Conservation (phyloP, 2,329 filamentous ascomycete genomes). For the Penicillium freii region DNA sequence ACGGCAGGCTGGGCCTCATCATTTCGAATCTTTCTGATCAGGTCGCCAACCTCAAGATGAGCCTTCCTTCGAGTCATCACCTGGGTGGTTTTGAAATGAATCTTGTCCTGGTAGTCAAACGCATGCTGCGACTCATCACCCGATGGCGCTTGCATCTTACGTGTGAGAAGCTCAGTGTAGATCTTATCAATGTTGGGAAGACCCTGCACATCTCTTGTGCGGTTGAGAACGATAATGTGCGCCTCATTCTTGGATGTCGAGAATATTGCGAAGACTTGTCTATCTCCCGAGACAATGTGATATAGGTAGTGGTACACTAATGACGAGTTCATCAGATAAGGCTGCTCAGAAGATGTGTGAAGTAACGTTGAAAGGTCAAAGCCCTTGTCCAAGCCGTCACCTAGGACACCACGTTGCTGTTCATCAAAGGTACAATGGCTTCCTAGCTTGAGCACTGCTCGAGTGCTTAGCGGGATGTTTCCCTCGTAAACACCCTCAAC, state of each 20-base stretch:
- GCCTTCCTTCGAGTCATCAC: constrained; percentile 89
- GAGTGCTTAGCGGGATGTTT: constrained; percentile 79
- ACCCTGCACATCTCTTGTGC: constrained; percentile 74
- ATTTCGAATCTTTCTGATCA: constrained; percentile 84
- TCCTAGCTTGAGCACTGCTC: constrained; percentile 84
- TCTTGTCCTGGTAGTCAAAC: constrained; percentile 80
- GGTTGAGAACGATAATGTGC: constrained; percentile 84
- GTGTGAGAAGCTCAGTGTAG: constrained; percentile 71
- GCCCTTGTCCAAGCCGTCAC: constrained; percentile 86
- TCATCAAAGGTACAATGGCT: constrained; percentile 93
- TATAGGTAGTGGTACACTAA: constrained; percentile 89
- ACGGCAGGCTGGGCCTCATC: constrained; percentile 79
- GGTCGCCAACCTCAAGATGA: constrained; percentile 79
- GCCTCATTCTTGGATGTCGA: constrained; percentile 78
- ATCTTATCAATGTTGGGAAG: constrained; percentile 88
- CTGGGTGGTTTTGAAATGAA: constrained; percentile 82
- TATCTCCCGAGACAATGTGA: constrained; percentile 84
- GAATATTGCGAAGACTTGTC: constrained; percentile 91
- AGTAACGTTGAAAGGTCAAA: constrained; percentile 81
- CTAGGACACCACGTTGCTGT: constrained; percentile 81
- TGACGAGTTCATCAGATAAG: constrained; percentile 72
- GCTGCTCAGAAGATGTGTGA: constrained; percentile 62
- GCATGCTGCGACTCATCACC: constrained; percentile 74
- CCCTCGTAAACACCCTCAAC: constrained; percentile 98
- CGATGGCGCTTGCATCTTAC: constrained; percentile 62